Conservation (phyloP, 495 filamentous ascomycete genomes). For the Aspergillus saccharolyticus region DNA sequence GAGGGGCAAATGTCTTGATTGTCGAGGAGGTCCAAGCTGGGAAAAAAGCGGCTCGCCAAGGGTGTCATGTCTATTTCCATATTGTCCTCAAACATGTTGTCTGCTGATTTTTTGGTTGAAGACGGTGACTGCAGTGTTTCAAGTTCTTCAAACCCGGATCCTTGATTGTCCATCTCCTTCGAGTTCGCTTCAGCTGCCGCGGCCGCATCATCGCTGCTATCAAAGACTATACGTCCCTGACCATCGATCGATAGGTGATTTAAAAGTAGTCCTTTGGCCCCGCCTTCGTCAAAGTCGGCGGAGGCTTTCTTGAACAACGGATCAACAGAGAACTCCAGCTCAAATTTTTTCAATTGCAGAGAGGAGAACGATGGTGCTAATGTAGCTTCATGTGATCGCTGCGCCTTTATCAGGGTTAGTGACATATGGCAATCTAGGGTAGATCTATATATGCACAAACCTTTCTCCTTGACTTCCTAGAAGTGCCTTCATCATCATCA, state of each 20-base stretch:
- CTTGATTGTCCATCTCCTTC: conserved; percentile 47
- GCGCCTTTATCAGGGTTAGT: conserved; percentile 30
- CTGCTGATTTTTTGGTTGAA: conserved; percentile 27
- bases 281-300: conserved; percentile 96
- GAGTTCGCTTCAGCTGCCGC: conserved; percentile 58
- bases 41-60: conserved; percentile 79
- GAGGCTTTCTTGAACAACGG: conserved; percentile 98
- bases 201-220: conserved; percentile 87
- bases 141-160: conserved; percentile 28
- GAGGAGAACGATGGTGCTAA: conserved; percentile 82
- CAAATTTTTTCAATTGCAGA: conserved; percentile 92
- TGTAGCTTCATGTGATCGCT: conserved; percentile 86
- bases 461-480: conserved; percentile 73
- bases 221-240: conserved; percentile 90
- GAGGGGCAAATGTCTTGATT: conserved; percentile 92
- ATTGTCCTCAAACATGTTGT: conserved; percentile 50
- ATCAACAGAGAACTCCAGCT: conserved; percentile 94
- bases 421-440: not conserved
- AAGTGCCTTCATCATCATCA: conserved; percentile 73
- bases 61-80: conserved; percentile 71
- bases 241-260: conserved; percentile 94
- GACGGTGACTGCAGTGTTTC: conserved; percentile 23
- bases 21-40: conserved; percentile 69
- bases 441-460: conserved; percentile 25
- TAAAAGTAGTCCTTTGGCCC: conserved; percentile 89